Base-by-base conservation (phyloP, 75 land plant genomes). In the Pseudotsuga menziesii region DNA sequence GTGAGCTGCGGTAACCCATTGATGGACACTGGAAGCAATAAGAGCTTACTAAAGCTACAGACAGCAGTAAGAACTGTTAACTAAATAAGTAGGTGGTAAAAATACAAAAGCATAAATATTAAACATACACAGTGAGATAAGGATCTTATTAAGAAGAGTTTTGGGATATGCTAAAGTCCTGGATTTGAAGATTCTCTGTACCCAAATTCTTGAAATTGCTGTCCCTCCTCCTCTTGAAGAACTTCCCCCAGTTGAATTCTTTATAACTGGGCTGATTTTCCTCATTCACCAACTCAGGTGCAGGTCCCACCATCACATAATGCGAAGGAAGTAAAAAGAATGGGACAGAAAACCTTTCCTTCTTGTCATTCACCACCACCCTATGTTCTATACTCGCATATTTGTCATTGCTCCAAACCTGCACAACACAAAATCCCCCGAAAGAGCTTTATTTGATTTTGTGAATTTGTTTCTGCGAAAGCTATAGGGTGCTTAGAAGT, bases 331-430 rank as follows among this genome's bases (percentile, higher is more conserved):
- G 84, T 78, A 93, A 85, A 75, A 93, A 93, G 83, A 87, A 83
- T 13, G 96, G 92, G 71, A 91, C 77, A 22, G 94, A 91, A 59
- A 83, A 85, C 60, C 96, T 82, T 7, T 88, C 91, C 77, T 66
- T 88, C 82, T 80, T 85, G 8, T 86, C 75, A 71, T 93, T 93
- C 78, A 93, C 94, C 67, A 78, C 83, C 44, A 91, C 96, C 61
- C 90, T 89, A 78, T 93, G 96, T 85, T 93, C 96, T 15, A 91
- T 84, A 57, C 96, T 93, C 76, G 83, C 83, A 61, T 89, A 93
- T 72, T 58, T 88, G 78, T 84, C 94, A 57, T 93, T 93, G 88
- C 94, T 91, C 91, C 91, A 93, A 29, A 89, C 96, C 96, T 93
- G 83, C 27, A 56, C 22, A 44, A 16, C 56, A 72, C 56, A 59